Base-by-base conservation (phyloP, 768 basidiomycete genomes). In the Tylopilus intermedius region DNA sequence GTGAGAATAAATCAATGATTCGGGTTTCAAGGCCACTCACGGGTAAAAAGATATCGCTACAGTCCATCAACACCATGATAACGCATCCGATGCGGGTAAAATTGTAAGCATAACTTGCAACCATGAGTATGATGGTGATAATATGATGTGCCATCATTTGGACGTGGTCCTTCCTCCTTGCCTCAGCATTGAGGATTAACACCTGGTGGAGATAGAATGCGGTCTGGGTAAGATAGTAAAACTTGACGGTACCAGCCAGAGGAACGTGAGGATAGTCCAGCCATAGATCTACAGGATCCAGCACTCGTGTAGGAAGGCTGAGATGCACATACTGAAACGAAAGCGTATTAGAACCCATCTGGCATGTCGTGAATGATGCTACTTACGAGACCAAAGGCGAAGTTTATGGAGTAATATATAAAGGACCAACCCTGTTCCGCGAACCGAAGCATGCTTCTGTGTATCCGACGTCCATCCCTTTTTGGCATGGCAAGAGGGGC, bases 71-170 rank as follows among this genome's bases (percentile, higher is more conserved):
- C 47, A 90, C 79, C 80, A 96, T 86, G 54, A 96, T 83, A 43
- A 93, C 74, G 60, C 87, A 90, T 14, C 96, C 96, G 41, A 94
- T 80, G 42, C 94, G 87, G 8, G 91, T 95, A 66, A 84, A 86
- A 70, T 94, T 87, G 66, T 77, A 81, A 55, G 78, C 77, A 71
- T 96, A 98, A 68, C 90, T 93, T 38, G 75, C 63, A 32, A 76
- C 70, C 72, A 97, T 83, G 56, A 99, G 80, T 45, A 77, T 64
- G 55, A 94, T 79, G 11, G 94, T 95, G 59, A 98, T 87, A 60
- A 95, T 66, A 67, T 99, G 96, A 73, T 99, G 96, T 24, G 84
- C 74, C 80, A 97, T 88, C 95, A 97, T 97, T 71, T 97, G 95
- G 61, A 76, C 74, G 69, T 97, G 92, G 69, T 99, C 96, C 67